phyloP scores from a whole-genome alignment of 495 filamentous ascomycete species.

The Tuber microsphaerosporum region DNA sequence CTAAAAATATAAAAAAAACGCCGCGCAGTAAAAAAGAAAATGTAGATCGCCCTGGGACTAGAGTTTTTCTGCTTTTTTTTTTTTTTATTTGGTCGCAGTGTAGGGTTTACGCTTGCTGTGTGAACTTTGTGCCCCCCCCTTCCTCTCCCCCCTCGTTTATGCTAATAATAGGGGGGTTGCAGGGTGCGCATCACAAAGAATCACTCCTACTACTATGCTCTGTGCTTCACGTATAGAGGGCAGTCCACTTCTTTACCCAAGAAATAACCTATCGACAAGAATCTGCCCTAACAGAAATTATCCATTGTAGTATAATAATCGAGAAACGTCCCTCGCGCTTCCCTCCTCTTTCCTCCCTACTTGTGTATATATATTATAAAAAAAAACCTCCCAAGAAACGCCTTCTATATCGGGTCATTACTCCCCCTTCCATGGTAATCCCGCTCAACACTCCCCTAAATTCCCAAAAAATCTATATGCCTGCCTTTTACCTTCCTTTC shows the following conservation, averaged over 20 bases:
- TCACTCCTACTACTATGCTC: neutral
- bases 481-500: neutral
- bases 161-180: neutral
- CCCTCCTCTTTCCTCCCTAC: neutral
- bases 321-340: neutral
- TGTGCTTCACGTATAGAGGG: neutral
- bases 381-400: slow-evolving; percentile 7
- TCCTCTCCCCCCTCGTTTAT: too few relatives aligned
- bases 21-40: too few relatives aligned
- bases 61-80: too few relatives aligned
- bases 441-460: neutral
- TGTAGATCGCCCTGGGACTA: too few relatives aligned
- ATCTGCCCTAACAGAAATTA: neutral
- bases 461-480: neutral
- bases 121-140: too few relatives aligned
- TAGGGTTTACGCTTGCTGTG: too few relatives aligned
- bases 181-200: neutral
- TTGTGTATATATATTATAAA: neutral
- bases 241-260: too few relatives aligned
- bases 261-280: neutral
- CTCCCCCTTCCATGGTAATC: neutral
- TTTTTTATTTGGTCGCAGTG: too few relatives aligned
- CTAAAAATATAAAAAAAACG: too few relatives aligned
- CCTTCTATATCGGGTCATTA: slow-evolving; percentile 2
- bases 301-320: neutral